phyloP scores from a whole-genome alignment of 106 monocot species.

The Amphibolis antarctica region DNA sequence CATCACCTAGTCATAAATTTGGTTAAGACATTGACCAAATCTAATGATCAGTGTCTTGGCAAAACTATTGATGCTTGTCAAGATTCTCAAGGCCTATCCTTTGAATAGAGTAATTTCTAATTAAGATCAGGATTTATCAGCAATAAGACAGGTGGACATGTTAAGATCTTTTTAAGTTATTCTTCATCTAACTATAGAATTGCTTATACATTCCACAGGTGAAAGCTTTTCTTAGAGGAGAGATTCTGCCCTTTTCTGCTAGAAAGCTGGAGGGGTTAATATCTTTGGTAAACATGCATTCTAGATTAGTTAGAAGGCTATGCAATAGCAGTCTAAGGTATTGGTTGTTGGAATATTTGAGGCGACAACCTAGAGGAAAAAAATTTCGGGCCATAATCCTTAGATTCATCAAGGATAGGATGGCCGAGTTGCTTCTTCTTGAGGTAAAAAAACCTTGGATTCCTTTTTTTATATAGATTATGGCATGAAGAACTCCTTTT shows the following conservation, averaged over 20 bases:
- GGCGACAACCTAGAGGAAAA: constrained; percentile 59
- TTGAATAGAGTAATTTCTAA: too few species aligned
- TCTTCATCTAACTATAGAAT: neutral
- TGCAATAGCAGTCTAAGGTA: constrained; percentile 63
- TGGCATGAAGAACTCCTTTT: too few species aligned
- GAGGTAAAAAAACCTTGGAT: constrained; percentile 40
- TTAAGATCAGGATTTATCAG: too few species aligned
- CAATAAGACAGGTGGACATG: too few species aligned
- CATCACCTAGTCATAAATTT: too few species aligned
- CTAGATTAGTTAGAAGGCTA: constrained; percentile 58
- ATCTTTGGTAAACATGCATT: constrained; percentile 58
- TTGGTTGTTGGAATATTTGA: constrained; percentile 87
- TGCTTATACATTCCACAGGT: constrained; percentile 32
- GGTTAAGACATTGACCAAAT: too few species aligned
- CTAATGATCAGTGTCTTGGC: too few species aligned
- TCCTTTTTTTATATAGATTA: neutral
- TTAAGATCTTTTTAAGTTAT: neutral
- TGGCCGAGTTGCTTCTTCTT: constrained; percentile 56
- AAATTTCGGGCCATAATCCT: constrained; percentile 67
- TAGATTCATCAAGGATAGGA: constrained; percentile 70
- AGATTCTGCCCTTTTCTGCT: constrained; percentile 63
- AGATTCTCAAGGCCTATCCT: too few species aligned
- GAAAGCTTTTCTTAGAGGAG: constrained; percentile 86
- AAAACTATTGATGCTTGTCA: too few species aligned
- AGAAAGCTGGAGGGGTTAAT: constrained; percentile 66